A percentile compares a stretch with the other conserved stretches of the same genome.
Conservation (phyloP, 208 protist genomes). For the Trypanosoma caninum region DNA sequence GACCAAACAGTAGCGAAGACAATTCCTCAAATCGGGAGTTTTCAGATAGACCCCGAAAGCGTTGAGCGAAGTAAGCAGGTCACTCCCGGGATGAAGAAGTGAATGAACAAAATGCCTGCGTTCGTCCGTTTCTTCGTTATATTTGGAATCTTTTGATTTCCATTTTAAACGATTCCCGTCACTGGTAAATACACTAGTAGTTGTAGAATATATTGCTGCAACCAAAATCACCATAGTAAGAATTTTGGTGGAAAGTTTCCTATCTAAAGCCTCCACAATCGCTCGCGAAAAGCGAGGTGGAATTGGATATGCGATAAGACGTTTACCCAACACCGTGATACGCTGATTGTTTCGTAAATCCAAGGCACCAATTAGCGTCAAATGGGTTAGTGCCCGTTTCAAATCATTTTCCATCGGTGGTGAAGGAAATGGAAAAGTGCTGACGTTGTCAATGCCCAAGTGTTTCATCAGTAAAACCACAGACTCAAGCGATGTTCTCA, state of each 20-base stretch:
- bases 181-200: conserved; percentile 77
- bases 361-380: conserved; percentile 74
- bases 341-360: conserved; percentile 34
- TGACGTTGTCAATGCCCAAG: conserved; percentile 84
- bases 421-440: conserved; percentile 87
- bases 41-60: conserved; percentile 67
- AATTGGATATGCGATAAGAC: conserved; percentile 77
- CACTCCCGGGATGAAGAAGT: conserved; percentile 79
- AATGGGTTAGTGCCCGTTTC: conserved; percentile 63
- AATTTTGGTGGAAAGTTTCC: conserved; percentile 20
- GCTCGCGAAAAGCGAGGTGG: conserved; percentile 80
- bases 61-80: conserved; percentile 77
- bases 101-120: conserved; percentile 43
- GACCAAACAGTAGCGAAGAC: conserved; percentile 69
- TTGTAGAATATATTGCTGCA: conserved; percentile 62
- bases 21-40: conserved; percentile 29
- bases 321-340: conserved; percentile 66
- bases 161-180: conserved; percentile 80
- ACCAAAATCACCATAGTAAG: conserved; percentile 56
- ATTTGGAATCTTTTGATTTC: conserved; percentile 34
- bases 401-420: conserved; percentile 66
- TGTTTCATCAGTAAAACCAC: conserved; percentile 92
- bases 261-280: conserved; percentile 53
- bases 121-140: conserved; percentile 31
- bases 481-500: conserved; percentile 88